phyloP scores from a whole-genome alignment of 345 rosid species.

The Hibiscus trionum region DNA sequence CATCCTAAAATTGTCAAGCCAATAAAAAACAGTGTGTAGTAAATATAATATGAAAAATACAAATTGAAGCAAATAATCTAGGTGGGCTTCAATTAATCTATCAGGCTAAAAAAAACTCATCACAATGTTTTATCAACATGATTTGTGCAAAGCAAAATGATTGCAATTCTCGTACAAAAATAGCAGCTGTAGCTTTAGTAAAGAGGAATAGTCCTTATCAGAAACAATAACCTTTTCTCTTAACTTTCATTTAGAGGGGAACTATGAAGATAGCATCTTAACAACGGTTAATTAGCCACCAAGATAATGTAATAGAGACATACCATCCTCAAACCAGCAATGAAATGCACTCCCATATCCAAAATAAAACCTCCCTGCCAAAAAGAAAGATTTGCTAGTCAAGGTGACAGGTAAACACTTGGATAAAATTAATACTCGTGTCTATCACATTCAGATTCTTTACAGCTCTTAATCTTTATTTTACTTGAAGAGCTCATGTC shows the following conservation, averaged over 20 bases:
- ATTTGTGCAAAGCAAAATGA: neutral
- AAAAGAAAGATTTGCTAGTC: constrained; percentile 12
- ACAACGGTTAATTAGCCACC: constrained; percentile 5
- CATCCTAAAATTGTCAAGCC: neutral
- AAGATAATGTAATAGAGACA: constrained; percentile 11
- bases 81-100: neutral
- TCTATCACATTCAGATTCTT: neutral
- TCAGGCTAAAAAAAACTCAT: neutral
- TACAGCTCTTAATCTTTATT: neutral
- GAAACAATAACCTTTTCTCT: neutral
- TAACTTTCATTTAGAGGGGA: neutral
- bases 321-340: constrained; percentile 96
- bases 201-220: too few relatives aligned
- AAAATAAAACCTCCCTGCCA: constrained; percentile 92
- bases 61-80: neutral
- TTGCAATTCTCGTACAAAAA: neutral
- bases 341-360: constrained; percentile 96
- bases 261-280: neutral
- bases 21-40: too few relatives aligned
- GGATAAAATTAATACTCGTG: neutral
- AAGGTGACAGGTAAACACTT: neutral
- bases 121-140: neutral
- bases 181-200: too few relatives aligned
- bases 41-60: neutral
- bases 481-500: neutral